These are phyloP conservation scores for Saccharomycopsis capsularis DNA, from an alignment of 805 yeast genomes.

Conservation along the genomic window DNA sequence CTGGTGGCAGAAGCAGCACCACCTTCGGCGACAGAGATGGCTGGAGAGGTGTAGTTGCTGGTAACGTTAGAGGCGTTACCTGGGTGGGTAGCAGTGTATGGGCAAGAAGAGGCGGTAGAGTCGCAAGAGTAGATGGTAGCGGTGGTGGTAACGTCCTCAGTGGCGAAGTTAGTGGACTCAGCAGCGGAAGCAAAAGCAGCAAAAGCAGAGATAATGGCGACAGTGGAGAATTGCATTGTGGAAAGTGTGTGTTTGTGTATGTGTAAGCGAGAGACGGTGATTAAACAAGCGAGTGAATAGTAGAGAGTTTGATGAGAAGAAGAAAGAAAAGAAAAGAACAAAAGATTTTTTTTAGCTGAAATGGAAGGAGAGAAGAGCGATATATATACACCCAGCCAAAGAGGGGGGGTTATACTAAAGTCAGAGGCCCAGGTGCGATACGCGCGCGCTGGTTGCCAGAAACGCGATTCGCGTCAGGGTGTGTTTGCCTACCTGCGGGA, in stretches of 20 bases:
- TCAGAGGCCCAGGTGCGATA: too few species aligned
- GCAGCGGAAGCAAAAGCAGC: conserved; percentile 26
- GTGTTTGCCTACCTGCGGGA: too few species aligned
- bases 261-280: too few species aligned
- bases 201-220: conserved; percentile 25
- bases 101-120: conserved; percentile 21
- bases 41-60: conserved; percentile 22
- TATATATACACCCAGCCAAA: too few species aligned
- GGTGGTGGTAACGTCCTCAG: conserved; percentile 17
- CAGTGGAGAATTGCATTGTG: conserved; percentile 30
- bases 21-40: conserved; percentile 28
- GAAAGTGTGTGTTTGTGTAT: conserved; percentile 7
- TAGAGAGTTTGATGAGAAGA: too few species aligned
- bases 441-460: too few species aligned
- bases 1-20: conserved; percentile 23
- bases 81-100: conserved; percentile 14
- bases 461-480: too few species aligned
- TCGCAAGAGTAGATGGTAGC: conserved; percentile 21
- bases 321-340: too few species aligned
- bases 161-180: conserved; percentile 19
- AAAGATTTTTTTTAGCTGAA: too few species aligned
- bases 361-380: too few species aligned
- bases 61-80: conserved; percentile 16
- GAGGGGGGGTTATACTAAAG: too few species aligned
- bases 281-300: background rate